phyloP scores from a whole-genome alignment of 306 rosid species.

The Dalbergia oliveri region DNA sequence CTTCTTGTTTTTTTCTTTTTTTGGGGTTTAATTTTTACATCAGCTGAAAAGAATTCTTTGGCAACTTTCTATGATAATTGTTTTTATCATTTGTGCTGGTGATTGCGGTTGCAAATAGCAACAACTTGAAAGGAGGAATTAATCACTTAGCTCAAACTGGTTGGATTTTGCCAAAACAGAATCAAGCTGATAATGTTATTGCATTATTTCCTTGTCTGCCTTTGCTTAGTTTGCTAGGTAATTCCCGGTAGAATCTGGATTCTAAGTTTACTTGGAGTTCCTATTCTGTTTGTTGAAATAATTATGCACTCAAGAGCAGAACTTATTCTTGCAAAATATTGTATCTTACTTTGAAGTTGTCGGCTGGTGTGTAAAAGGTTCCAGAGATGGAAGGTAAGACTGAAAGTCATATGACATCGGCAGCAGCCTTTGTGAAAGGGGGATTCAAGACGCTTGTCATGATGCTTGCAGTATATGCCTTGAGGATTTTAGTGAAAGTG shows the following conservation, averaged over 20 bases:
- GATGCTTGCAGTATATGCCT: slow-evolving; percentile 96
- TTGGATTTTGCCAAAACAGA: slow-evolving; percentile 25
- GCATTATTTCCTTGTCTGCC: not conserved
- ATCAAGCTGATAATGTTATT: not conserved
- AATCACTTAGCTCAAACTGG: not conserved
- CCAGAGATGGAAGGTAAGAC: slow-evolving; percentile 60
- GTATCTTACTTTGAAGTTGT: slow-evolving; percentile 39
- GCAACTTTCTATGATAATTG: not conserved
- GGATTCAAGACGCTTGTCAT: slow-evolving; percentile 82
- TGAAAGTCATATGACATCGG: slow-evolving; percentile 72
- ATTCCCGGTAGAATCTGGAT: slow-evolving; percentile 15
- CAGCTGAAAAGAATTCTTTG: not conserved
- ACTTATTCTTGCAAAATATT: not conserved
- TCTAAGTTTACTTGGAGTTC: not conserved
- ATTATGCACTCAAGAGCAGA: not conserved
- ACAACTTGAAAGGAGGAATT: not conserved
- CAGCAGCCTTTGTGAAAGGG: slow-evolving; percentile 91
- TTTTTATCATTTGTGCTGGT: not conserved
- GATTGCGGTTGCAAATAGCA: slow-evolving; percentile 15
- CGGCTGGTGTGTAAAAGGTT: slow-evolving; percentile 55
- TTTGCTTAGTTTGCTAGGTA: not conserved
- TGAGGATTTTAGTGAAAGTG: slow-evolving; percentile 76
- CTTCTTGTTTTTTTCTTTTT: not conserved
- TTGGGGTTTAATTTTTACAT: not conserved
- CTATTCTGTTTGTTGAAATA: slow-evolving; percentile 18